A percentile compares a stretch with the other conserved stretches of the same genome.
These are phyloP conservation scores for Coemansia sp. DNA, from an alignment of 192 early-diverging fungal species.

Conservation along the genomic window DNA sequence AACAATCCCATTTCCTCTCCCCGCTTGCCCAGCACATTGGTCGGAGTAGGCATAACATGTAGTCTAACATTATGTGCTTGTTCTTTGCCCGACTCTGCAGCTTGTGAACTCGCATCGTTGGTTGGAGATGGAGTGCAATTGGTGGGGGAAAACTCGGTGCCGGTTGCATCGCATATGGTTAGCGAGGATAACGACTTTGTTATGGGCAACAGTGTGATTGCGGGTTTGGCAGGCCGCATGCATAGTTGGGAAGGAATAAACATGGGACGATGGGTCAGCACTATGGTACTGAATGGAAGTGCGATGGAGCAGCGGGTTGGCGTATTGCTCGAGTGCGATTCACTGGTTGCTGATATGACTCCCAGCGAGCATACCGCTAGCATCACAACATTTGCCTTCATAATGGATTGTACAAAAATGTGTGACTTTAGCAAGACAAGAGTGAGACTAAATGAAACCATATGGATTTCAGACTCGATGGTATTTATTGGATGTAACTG, in stretches of 20 bases:
- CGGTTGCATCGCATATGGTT: constrained; percentile 28
- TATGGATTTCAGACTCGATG: not conserved
- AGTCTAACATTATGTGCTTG: not conserved
- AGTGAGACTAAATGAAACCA: not conserved
- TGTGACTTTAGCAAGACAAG: not conserved
- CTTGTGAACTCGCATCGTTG: not conserved
- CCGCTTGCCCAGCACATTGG: constrained; percentile 3
- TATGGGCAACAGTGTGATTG: constrained; percentile 13
- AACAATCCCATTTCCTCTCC: not conserved
- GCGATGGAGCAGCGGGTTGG: not conserved
- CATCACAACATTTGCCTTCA: not conserved
- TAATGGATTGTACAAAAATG: not conserved
- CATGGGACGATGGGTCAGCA: not conserved
- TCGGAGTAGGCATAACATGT: constrained; percentile 14
- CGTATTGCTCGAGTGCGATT: not conserved
- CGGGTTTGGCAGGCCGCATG: not conserved
- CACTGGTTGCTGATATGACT: not conserved
- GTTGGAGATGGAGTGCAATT: constrained; percentile 11
- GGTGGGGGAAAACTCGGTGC: constrained; percentile 12
- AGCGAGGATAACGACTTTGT: constrained; percentile 14
- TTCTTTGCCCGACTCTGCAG: not conserved
- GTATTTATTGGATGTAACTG: not conserved
- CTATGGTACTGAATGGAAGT: constrained; percentile 5
- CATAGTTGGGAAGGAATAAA: constrained; percentile 1
- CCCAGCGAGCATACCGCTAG: not conserved